Conservation (phyloP, 116 monocot genomes). For the Papilionanthe hybrid region DNA sequence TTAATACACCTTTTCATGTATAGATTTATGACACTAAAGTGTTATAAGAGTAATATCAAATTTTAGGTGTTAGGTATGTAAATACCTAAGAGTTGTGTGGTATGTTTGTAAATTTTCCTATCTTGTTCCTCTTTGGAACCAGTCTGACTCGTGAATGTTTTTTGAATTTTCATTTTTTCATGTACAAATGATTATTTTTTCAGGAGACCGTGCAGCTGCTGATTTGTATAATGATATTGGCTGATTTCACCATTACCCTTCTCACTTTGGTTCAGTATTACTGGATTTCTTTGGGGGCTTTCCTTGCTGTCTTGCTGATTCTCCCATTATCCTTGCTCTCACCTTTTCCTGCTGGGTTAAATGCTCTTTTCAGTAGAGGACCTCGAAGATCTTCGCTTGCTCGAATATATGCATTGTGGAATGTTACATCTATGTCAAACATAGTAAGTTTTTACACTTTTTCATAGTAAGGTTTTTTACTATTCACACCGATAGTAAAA, state of each 20-base stretch:
- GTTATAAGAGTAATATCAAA: too few species aligned
- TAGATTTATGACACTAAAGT: too few species aligned
- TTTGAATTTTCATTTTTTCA: background rate
- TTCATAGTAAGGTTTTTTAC: too few species aligned
- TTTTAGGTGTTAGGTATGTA: too few species aligned
- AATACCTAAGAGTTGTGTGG: too few species aligned
- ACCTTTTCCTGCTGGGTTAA: slow-evolving; percentile 83
- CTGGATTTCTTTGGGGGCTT: slow-evolving; percentile 77
- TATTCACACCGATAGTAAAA: background rate
- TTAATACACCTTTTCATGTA: too few species aligned
- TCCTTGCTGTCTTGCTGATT: slow-evolving; percentile 73
- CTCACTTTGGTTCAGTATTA: slow-evolving; percentile 71
- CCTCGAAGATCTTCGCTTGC: slow-evolving; percentile 71
- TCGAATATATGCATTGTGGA: slow-evolving; percentile 94
- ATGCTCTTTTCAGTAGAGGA: slow-evolving; percentile 88
- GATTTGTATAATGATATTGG: slow-evolving; percentile 63
- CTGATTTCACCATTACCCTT: slow-evolving; percentile 64
- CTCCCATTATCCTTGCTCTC: slow-evolving; percentile 81
- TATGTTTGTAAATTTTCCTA: too few species aligned
- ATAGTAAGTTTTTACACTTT: slow-evolving; percentile 73
- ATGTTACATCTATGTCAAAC: slow-evolving; percentile 71
- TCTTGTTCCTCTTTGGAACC: slow-evolving; percentile 1
- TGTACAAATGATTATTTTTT: slow-evolving; percentile 11
- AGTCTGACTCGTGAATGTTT: background rate
- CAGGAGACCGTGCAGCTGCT: slow-evolving; percentile 80